Base-by-base conservation (phyloP, 78 protist genomes). In the slime mould (Dictyostelium discoideum) region DNA sequence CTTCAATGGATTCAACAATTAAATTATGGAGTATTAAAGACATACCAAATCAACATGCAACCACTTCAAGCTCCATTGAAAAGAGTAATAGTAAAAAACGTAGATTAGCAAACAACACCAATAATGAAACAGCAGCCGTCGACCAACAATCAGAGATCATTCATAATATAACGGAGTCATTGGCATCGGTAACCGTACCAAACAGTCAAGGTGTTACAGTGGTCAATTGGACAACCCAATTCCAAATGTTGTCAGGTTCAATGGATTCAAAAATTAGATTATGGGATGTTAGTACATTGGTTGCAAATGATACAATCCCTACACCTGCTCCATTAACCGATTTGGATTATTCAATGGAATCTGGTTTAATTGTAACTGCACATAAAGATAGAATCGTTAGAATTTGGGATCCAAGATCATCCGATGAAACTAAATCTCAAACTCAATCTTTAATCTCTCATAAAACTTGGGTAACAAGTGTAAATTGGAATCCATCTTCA, bases 361-460 rank as follows among this genome's bases (percentile, higher is more conserved):
- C 92, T 20, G 93, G 88, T 14, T 60, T 96, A 29, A 81, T 69
- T 1, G 92, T 86, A n/a, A 42, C 95, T 3, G 96, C 90, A 9
- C 96, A 92, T 63, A 72, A 82, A 48, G 97, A 96, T 72, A 78
- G 79, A 39, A 65, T 81, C 40, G 67, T 96, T 16, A 86, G 96
- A 24, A 26, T 93, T 37, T 96, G 96, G 96, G 97, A 96, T 85
- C 95, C 96, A 40, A 74, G 96, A 29, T 20, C 44, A 10, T 14
- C 69, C 1, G 86, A 81, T 42, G 73, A 57, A 29, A 2, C 32
- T 2, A 65, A 40, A 20, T 22, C 88, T 39, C 85, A 85, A n/a
- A 85, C 42, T 5, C 85, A 69, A 65, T 79, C 96, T 32, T 22
- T 85, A 5, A 29, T 85, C 18, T 92, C 96, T 63, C 96, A 93